Base-by-base conservation (phyloP, 495 filamentous ascomycete species). In the Aspergillus panamensis region DNA sequence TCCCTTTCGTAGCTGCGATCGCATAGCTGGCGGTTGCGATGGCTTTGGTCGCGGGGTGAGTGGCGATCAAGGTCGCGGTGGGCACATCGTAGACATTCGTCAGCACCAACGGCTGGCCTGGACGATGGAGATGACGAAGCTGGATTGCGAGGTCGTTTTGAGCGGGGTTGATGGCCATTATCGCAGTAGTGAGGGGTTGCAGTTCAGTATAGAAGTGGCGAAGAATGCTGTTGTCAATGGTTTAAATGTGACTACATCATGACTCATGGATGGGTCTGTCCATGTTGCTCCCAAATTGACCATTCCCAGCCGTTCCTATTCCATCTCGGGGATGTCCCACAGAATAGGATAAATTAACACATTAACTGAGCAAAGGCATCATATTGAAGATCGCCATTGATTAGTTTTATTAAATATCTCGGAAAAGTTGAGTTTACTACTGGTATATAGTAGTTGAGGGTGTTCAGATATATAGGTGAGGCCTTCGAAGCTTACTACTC, bases 11-110 rank as follows among this genome's bases (percentile, higher is more conserved):
- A 13, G 66, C 63, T 2, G 82, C 79, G 25, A 84, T 66, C 13
- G 80, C 77, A 59, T 68, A 80, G 56, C 74, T 79, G 1, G 77
- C 78, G n/a, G 81, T 82, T 17, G 80, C 82, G 25, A 84, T 65
- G 52, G 81, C 82, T 33, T 68, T 64, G 12, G 73, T 71, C 1
- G 58, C 39, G 0, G 76, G 74, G 14, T 77, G 69, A 3, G 71
- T 63, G 37, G 77, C 72, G 55, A 80, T 62, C 29, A 72, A 45
- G 9, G 64, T 61, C 2, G 81, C 79, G 35, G 80, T 74, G 17
- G 72, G 59, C 40, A 65, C 71, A 60, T 84, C 79, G 63, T 76
- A 80, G 57, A 80, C 65, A 62, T 84, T 85, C 53, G 78, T 73
- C 29, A 84, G 70, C 35, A 82, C 51, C 10, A 86, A 57, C 14